Percentiles rank a stretch among this genome's conserved stretches.
Conservation (phyloP, 306 rosid genomes). For the Acacia confusa region DNA sequence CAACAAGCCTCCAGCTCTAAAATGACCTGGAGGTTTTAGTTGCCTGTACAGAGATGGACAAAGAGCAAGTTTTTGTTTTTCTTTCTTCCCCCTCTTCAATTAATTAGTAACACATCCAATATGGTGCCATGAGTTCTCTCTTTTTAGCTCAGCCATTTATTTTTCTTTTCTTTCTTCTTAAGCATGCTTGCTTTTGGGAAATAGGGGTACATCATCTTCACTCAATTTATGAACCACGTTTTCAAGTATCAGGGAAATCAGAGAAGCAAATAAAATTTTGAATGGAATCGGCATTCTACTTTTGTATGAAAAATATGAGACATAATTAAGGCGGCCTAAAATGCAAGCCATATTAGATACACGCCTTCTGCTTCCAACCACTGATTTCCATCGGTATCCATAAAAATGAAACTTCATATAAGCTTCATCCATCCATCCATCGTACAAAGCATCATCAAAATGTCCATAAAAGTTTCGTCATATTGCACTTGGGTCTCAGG, state of each 20-base stretch:
- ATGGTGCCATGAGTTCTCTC: neutral
- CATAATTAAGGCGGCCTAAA: neutral
- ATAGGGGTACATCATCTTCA: neutral
- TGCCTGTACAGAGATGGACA: neutral
- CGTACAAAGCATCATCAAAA: neutral
- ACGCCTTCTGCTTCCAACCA: neutral
- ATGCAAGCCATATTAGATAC: neutral
- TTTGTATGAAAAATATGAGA: neutral
- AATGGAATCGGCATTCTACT: neutral
- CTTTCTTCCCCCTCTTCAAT: neutral
- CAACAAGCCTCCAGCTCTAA: constrained; percentile 40
- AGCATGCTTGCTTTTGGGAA: neutral
- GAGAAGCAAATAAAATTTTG: neutral
- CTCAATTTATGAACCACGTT: no score
- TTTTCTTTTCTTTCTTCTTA: neutral
- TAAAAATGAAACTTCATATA: neutral
- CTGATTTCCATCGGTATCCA: neutral
- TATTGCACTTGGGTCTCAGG: neutral
- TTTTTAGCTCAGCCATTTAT: neutral
- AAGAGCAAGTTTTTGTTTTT: neutral
- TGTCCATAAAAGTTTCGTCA: neutral
- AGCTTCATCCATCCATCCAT: neutral
- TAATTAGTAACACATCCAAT: neutral
- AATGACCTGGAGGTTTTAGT: neutral
- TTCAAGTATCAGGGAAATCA: neutral